phyloP scores from a whole-genome alignment of 2,329 filamentous ascomycete genomes.

The Paraphaeosphaeria sporulosa region DNA sequence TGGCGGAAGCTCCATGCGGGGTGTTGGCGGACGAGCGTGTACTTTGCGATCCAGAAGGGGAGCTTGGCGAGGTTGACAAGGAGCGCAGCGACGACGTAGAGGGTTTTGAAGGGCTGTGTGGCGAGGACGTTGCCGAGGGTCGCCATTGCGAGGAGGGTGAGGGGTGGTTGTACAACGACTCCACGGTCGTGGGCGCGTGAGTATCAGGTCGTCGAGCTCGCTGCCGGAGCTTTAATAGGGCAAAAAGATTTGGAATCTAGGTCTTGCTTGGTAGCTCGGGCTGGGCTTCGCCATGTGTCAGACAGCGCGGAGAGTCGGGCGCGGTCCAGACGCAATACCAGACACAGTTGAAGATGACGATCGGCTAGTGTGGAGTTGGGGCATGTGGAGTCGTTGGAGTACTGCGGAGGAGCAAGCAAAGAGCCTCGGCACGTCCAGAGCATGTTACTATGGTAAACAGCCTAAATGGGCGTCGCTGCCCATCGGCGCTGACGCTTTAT shows the following conservation, averaged over 20 bases:
- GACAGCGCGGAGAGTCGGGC: not conserved
- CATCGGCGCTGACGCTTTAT: not conserved
- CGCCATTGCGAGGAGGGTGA: constrained; percentile 19
- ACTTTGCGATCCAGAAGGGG: constrained; percentile 52
- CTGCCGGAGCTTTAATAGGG: not conserved
- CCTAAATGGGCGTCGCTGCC: not conserved
- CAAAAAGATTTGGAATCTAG: not conserved
- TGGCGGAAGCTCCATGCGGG: constrained; percentile 51
- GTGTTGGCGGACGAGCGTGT: constrained; percentile 49
- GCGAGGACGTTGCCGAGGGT: constrained; percentile 35
- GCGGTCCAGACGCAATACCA: not conserved
- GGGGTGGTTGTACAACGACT: not conserved
- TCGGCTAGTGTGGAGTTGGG: not conserved
- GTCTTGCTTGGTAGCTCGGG: not conserved
- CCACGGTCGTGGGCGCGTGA: not conserved
- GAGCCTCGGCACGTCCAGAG: not conserved
- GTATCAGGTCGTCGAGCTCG: not conserved
- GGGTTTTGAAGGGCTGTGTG: constrained; percentile 51
- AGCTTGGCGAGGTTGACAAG: constrained; percentile 45
- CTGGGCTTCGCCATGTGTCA: not conserved
- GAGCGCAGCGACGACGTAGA: constrained; percentile 48
- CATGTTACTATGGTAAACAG: not conserved
- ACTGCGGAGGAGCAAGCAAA: not conserved
- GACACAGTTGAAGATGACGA: not conserved
- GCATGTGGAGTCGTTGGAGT: no score